These are phyloP conservation scores for Decorospora gaudefroyi DNA, from an alignment of 2,329 filamentous ascomycete species.

Conservation along the genomic window DNA sequence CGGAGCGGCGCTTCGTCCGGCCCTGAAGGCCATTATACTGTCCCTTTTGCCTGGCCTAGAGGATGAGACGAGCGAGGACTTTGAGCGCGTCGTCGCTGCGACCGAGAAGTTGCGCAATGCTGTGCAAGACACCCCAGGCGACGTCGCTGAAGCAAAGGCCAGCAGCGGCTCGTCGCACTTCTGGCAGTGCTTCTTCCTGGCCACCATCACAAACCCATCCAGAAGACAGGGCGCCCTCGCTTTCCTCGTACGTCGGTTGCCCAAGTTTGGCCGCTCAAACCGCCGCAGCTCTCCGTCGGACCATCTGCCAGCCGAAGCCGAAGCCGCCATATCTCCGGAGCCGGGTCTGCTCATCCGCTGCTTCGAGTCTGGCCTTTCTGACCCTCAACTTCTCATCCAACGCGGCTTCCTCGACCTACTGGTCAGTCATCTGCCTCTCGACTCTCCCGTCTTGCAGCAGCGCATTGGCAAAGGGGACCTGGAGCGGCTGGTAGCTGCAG, in stretches of 20 bases:
- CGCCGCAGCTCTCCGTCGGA: slow-evolving; percentile 25
- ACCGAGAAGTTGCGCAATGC: slow-evolving; percentile 75
- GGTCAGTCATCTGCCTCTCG: slow-evolving; percentile 84
- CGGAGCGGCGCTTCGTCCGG: slow-evolving; percentile 73
- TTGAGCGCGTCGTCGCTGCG: slow-evolving; percentile 81
- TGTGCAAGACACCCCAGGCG: slow-evolving; percentile 59
- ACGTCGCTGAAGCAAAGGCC: slow-evolving; percentile 47
- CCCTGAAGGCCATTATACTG: slow-evolving; percentile 86
- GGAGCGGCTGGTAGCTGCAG: slow-evolving; percentile 78
- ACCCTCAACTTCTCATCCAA: slow-evolving; percentile 89
- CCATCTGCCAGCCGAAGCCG: slow-evolving; percentile 56
- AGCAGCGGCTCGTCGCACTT: slow-evolving; percentile 78
- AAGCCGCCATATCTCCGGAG: slow-evolving; percentile 82
- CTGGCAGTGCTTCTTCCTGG: slow-evolving; percentile 97
- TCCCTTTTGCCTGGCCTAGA: slow-evolving; percentile 90
- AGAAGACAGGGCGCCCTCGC: slow-evolving; percentile 84
- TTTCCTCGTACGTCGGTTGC: slow-evolving; percentile 79
- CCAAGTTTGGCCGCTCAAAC: slow-evolving; percentile 62
- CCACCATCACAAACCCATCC: slow-evolving; percentile 85
- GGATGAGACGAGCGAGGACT: slow-evolving; percentile 96
- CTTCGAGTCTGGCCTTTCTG: slow-evolving; percentile 85
- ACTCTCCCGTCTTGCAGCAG: slow-evolving; percentile 78
- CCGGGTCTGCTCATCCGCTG: slow-evolving; percentile 87
- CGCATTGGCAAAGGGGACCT: slow-evolving; percentile 75
- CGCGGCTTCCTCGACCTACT: slow-evolving; percentile 91